phyloP scores from a whole-genome alignment of 257 asterid genomes.

The Oldenlandia corymbosa region DNA sequence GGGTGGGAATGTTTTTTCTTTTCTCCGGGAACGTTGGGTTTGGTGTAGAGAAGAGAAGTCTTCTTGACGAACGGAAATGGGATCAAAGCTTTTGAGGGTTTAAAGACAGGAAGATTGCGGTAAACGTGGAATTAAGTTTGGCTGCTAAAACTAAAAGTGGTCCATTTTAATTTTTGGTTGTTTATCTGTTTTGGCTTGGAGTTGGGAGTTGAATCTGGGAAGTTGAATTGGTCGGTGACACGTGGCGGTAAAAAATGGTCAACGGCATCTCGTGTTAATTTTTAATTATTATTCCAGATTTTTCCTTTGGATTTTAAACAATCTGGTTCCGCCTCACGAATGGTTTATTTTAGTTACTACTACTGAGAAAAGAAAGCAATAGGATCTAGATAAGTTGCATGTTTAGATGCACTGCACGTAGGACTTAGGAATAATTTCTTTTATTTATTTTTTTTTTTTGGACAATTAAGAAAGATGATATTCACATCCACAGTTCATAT shows the following conservation, averaged over 20 bases:
- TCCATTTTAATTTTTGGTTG: background rate
- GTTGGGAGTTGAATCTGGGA: background rate
- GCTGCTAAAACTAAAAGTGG: constrained; percentile 3
- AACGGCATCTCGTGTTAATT: constrained; percentile 2
- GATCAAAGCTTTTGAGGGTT: background rate
- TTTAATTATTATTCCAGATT: no score
- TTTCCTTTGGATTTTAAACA: no score
- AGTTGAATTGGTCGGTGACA: constrained; percentile 8
- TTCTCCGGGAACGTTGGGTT: background rate
- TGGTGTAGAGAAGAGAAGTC: background rate
- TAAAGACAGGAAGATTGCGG: background rate
- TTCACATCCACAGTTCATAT: no score
- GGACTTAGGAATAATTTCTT: no score
- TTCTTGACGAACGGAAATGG: constrained; percentile 2
- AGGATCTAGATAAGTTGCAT: background rate
- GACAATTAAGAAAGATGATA: no score
- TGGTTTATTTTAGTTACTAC: no score
- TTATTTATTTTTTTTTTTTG: no score
- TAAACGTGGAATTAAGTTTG: constrained; percentile 5
- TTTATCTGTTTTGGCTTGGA: background rate
- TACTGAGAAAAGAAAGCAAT: no score
- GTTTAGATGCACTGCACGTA: no score
- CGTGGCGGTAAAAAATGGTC: constrained; percentile 1
- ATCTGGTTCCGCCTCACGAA: no score
- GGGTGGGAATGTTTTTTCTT: no score